phyloP scores from a whole-genome alignment of 1,139 yeast species.

The Geotrichum fermentans region DNA sequence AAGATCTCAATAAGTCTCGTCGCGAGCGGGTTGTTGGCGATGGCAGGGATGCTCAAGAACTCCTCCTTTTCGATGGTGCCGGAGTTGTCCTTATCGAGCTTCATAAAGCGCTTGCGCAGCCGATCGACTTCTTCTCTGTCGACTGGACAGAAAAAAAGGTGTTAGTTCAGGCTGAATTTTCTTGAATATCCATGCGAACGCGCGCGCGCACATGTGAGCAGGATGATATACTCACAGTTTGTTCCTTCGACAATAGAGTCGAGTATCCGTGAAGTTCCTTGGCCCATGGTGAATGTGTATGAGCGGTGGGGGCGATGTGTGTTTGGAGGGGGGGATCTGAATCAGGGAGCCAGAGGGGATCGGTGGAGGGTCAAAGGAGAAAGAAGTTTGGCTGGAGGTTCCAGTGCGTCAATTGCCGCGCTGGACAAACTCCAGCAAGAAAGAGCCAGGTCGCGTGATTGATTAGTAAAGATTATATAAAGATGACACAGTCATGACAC shows the following conservation, averaged over 20 bases:
- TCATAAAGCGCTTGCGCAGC: conserved; percentile 87
- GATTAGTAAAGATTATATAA: no score
- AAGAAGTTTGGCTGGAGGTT: background rate
- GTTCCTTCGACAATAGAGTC: conserved; percentile 71
- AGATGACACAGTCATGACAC: no score
- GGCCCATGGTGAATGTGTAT: conserved; percentile 52
- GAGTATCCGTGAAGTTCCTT: conserved; percentile 59
- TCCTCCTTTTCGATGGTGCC: conserved; percentile 91
- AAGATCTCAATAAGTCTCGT: conserved; percentile 87
- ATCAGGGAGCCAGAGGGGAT: background rate
- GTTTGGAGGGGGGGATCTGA: no score
- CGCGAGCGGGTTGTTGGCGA: conserved; percentile 85
- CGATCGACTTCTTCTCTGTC: conserved; percentile 89
- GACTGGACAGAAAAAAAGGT: conserved; percentile 37
- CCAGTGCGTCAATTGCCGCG: no score
- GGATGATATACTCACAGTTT: conserved; percentile 44
- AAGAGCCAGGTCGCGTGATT: no score
- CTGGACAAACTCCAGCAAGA: no score
- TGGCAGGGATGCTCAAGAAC: conserved; percentile 89
- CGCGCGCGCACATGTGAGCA: background rate
- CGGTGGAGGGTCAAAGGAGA: background rate
- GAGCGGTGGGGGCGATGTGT: background rate
- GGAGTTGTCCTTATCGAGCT: conserved; percentile 84
- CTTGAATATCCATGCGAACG: background rate
- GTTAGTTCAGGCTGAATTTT: background rate